Conservation (phyloP, 2,329 filamentous ascomycete species). For the Colletotrichum cordylinicola region DNA sequence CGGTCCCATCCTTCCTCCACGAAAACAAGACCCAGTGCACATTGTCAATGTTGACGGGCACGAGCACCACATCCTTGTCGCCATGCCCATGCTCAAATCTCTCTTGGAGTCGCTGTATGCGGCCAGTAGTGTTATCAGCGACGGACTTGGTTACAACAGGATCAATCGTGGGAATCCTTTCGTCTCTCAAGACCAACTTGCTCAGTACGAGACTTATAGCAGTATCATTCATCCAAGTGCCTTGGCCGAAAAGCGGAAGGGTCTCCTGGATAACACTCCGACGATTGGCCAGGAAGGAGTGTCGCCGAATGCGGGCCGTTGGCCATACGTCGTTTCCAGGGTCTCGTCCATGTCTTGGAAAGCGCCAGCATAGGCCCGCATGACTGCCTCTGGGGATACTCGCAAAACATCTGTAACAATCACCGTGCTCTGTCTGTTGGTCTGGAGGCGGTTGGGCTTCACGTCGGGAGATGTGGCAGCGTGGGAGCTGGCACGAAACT, state of each 20-base stretch:
- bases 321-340: background rate
- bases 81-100: background rate
- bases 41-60: background rate
- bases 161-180: background rate
- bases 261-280: background rate
- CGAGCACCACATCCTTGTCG: background rate
- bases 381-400: background rate
- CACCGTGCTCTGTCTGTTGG: background rate
- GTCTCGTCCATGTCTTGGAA: background rate
- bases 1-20: background rate
- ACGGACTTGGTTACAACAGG: background rate
- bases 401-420: background rate
- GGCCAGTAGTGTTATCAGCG: background rate
- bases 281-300: background rate
- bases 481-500: background rate
- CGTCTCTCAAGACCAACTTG: background rate
- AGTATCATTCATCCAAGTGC: background rate
- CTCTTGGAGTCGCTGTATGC: background rate
- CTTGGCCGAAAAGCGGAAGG: background rate
- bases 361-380: background rate
- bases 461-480: background rate
- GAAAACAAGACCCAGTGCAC: background rate
- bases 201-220: background rate
- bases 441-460: background rate
- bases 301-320: background rate